Base-by-base conservation (phyloP, 1,139 yeast species). In the Yamadazyma diospyri region DNA sequence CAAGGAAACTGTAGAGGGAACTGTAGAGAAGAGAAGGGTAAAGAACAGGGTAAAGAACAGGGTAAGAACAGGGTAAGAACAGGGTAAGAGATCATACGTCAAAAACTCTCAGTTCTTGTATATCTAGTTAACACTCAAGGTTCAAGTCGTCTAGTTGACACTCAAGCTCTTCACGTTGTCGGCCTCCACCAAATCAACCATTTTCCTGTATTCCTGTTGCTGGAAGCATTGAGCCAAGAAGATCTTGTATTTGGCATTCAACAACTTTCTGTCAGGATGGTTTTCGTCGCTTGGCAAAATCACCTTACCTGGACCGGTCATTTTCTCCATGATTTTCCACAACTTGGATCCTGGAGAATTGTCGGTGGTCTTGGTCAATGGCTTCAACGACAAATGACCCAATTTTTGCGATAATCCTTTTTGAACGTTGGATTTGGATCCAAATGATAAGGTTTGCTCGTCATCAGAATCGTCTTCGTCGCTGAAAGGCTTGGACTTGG, bases 221-320 rank as follows among this genome's bases (percentile, higher is more conserved):
- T 81, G 75, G 46, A 66, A 73, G 36, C 94, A 87, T 74, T 86
- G 94, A 51, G 89, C 96, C 43, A 87, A 66, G 70, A 87, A 88
- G 27, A 92, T 76, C 53, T 76, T 72, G 64, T 87, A 92, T 61
- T 92, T 92, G 26, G 81, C 85, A 41, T 72, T 62, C 53, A 92
- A 70, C 41, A 92, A 69, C 48, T 68, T 69, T 49, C 88, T 69
- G 55, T 86, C 95, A 1, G 85, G 78, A 39, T 74, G 72, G 26
- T 60, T 60, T 7, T 52, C 61, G 10, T 71, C 63, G 19, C 78
- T 64, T 6, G 97, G 97, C 41, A 66, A 57, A 29, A 92, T 83
- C 13, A 81, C 86, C 45, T 72, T 72, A 34, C 96, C 97, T 11
- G 82, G 77, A 12, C 94, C 92, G 4, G 95, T 84, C 69, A 88